A percentile compares a stretch with the other conserved stretches of the same genome.
phyloP scores from a whole-genome alignment of 441 rosid genomes.

The Pelargonium exstipulatum region DNA sequence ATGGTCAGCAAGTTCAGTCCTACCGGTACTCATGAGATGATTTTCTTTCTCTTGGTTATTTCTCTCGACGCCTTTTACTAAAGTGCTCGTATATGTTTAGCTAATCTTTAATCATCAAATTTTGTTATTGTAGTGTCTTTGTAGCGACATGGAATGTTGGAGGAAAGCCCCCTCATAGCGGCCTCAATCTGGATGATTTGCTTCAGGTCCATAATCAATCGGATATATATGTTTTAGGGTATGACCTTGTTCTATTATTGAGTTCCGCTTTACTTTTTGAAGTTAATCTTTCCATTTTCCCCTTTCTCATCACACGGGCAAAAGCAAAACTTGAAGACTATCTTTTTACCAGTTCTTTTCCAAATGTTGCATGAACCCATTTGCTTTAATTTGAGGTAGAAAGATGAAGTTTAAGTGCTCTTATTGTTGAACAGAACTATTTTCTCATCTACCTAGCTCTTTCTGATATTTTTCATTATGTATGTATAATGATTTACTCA shows the following conservation, averaged over 20 bases:
- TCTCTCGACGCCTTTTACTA: background rate
- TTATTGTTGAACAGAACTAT: background rate
- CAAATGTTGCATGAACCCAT: too few species aligned
- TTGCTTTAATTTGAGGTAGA: too few species aligned
- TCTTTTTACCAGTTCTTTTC: too few species aligned
- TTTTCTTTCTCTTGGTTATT: background rate
- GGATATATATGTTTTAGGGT: constrained; percentile 37
- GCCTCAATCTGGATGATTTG: constrained; percentile 46
- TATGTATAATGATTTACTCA: constrained; percentile 9
- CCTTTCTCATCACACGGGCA: too few species aligned
- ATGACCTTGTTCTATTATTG: background rate
- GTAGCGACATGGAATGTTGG: constrained; percentile 80
- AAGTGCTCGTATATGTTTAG: background rate
- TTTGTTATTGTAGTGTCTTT: constrained; percentile 36
- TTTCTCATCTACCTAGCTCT: background rate
- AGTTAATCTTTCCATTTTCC: too few species aligned
- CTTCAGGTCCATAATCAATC: constrained; percentile 35
- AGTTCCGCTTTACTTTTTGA: background rate
- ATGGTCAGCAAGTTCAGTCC: constrained; percentile 37
- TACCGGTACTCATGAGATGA: constrained; percentile 40
- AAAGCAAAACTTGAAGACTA: too few species aligned
- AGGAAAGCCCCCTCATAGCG: constrained; percentile 53
- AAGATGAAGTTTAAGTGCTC: too few species aligned
- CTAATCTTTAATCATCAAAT: background rate
- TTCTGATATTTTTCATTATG: background rate